Base-by-base conservation (phyloP, 495 filamentous ascomycete species). In the Neurospora sp. region DNA sequence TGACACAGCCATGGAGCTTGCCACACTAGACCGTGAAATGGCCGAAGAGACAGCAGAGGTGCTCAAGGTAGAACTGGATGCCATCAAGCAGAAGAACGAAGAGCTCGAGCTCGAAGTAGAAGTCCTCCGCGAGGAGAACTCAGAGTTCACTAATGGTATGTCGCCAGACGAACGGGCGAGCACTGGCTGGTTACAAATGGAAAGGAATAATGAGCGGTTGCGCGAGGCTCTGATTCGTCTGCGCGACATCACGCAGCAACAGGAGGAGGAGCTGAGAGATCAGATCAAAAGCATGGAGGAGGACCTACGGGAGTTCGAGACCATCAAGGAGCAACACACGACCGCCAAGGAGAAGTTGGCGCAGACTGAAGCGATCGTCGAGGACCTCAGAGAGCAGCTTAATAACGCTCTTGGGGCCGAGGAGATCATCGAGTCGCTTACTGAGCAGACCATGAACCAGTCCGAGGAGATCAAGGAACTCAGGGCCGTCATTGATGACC, bases 11-110 rank as follows among this genome's bases (percentile, higher is more conserved):
- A 83, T 97, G 82, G 96, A 99, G 84, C 91, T 97, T 83, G 93
- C 93, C 20, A 90, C 91, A 0, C 84, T 99, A 23, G 96, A 99
- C 78, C 87, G 93, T 18, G 95, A 98, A 81, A 97, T 98, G 94
- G 96, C 96, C 3, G 95, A 98, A 81, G 95, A 98, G 78, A 92
- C 89, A 42, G 91, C 92, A 7, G 96, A 98, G 75, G 87, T 88
- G 20, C 85, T 91, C 40, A 94, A 92, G 79, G 86, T 88, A 3
- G 96, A 98, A 80, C 85, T 94, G 23, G 92, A 97, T n/a, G 84
- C 88, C 5, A 81, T 97, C 62, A 91, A 92, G 75, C 81, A 85
- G 39, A 93, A 89, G 76, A 83, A 89, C 7, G 94, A 98, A 78
- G 96, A 98, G 80, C 84, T 96, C 3, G 88, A 95, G 77, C 84